These are phyloP conservation scores for Coemansia pectinata DNA, from an alignment of 192 early-diverging fungal species.

Conservation along the genomic window DNA sequence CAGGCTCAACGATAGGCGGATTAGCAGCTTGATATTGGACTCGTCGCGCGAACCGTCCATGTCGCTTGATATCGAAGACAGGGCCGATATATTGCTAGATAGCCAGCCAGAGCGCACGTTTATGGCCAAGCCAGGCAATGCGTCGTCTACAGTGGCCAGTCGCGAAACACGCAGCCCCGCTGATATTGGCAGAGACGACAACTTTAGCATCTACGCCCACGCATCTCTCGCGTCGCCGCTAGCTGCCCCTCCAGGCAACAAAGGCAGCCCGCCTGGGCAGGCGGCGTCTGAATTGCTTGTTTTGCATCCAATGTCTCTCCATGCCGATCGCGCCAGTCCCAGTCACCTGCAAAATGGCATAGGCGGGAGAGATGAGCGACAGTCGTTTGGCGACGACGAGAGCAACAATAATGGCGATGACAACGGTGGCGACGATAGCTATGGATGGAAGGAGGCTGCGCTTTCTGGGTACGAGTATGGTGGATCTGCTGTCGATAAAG, in stretches of 20 bases:
- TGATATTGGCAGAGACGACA: background rate
- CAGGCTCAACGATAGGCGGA: conserved; percentile 16
- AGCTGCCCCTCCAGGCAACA: background rate
- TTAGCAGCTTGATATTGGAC: conserved; percentile 30
- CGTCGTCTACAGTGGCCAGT: background rate
- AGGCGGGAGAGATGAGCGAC: background rate
- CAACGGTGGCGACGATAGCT: background rate
- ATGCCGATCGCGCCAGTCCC: background rate
- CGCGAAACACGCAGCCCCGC: background rate
- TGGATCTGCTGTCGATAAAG: background rate
- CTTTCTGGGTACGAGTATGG: conserved; percentile 43
- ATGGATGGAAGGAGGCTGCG: background rate
- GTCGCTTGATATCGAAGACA: conserved; percentile 30
- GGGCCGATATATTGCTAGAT: conserved; percentile 2
- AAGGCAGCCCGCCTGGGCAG: conserved; percentile 21
- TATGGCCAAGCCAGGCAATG: background rate
- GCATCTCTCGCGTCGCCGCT: background rate
- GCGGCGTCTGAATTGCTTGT: conserved; percentile 34
- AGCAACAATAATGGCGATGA: background rate
- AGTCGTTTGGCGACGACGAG: conserved; percentile 6
- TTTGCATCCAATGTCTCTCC: conserved; percentile 38
- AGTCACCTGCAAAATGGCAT: background rate
- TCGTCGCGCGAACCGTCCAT: conserved; percentile 38
- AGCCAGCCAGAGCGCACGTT: conserved; percentile 8
- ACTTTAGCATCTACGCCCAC: background rate